Conservation (phyloP, 2,329 filamentous ascomycete genomes). For the Phaeosphaeriaceae sp. region DNA sequence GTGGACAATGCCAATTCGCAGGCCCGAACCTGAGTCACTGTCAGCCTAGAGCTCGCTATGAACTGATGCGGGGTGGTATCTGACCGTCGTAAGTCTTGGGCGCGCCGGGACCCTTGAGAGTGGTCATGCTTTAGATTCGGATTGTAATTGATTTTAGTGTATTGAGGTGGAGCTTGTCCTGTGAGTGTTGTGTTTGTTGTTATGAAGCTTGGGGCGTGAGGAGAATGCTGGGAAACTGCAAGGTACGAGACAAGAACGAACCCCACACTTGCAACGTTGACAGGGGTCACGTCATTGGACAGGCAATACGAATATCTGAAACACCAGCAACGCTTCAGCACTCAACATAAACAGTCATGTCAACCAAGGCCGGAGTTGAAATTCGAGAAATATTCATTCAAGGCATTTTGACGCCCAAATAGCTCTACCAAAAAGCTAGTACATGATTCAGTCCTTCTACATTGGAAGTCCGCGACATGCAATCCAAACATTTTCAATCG, state of each 20-base stretch:
- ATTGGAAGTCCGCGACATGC: conserved; percentile 25
- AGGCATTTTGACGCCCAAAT: conserved; percentile 13
- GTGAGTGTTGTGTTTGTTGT: background rate
- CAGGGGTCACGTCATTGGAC: conserved; percentile 22
- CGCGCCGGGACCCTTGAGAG: conserved; percentile 69
- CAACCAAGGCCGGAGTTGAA: conserved; percentile 3
- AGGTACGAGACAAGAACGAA: too few species aligned
- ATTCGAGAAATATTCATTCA: conserved; percentile 25
- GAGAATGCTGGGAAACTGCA: conserved; percentile 25
- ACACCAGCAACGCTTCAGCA: conserved; percentile 1
- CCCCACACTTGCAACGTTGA: conserved; percentile 18
- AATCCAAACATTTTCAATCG: conserved; percentile 24
- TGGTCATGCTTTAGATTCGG: conserved; percentile 50
- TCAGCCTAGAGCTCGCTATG: conserved; percentile 11
- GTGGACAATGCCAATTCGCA: conserved; percentile 94
- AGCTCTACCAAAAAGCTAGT: conserved; percentile 16
- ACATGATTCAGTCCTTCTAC: conserved; percentile 22
- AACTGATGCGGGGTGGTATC: conserved; percentile 18
- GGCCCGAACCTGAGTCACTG: conserved; percentile 55
- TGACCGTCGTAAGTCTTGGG: conserved; percentile 64
- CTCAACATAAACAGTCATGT: background rate
- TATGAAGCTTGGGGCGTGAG: conserved; percentile 6
- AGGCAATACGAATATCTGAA: conserved; percentile 10
- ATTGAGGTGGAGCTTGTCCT: background rate
- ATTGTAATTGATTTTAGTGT: background rate